These are phyloP conservation scores for Shiraia sp. DNA, from an alignment of 2,329 filamentous ascomycete genomes.

Conservation along the genomic window DNA sequence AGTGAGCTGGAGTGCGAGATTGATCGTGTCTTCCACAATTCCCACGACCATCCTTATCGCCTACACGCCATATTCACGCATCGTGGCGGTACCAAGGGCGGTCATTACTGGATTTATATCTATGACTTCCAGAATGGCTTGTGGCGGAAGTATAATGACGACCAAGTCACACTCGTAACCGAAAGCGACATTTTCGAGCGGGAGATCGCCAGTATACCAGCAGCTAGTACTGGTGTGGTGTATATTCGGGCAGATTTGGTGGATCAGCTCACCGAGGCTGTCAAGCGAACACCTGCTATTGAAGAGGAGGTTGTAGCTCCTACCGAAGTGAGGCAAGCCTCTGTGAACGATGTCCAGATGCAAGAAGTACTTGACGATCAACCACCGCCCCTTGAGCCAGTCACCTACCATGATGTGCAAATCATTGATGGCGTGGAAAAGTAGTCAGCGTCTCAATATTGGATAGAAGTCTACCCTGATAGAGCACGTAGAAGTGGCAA, in stretches of 20 bases:
- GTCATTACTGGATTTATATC: conserved; percentile 98
- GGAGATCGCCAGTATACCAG: conserved; percentile 59
- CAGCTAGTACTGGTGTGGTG: conserved; percentile 66
- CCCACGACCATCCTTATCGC: conserved; percentile 71
- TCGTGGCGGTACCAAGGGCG: conserved; percentile 64
- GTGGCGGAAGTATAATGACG: conserved; percentile 96
- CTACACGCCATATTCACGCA: conserved; percentile 95
- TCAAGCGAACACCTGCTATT: conserved; percentile 35
- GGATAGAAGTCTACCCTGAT: no score
- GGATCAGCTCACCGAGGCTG: conserved; percentile 61
- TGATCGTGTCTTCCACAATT: conserved; percentile 63
- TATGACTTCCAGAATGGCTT: conserved; percentile 79
- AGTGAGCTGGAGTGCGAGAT: conserved; percentile 54
- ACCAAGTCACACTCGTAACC: conserved; percentile 70
- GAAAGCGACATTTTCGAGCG: conserved; percentile 70
- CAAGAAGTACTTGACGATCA: conserved; percentile 13
- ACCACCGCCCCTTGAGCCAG: conserved; percentile 7
- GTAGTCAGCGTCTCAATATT: conserved; percentile 22
- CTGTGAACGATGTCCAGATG: conserved; percentile 17
- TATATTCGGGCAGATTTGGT: conserved; percentile 74
- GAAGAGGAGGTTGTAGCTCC: neutral
- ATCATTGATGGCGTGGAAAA: conserved; percentile 36
- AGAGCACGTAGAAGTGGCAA: no score
- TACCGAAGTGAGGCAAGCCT: neutral
- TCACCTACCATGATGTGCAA: conserved; percentile 17